Percentiles rank a stretch among this genome's conserved stretches.
These are phyloP conservation scores for Cyberlindnera veronae DNA, from an alignment of 805 yeast species.

Conservation along the genomic window DNA sequence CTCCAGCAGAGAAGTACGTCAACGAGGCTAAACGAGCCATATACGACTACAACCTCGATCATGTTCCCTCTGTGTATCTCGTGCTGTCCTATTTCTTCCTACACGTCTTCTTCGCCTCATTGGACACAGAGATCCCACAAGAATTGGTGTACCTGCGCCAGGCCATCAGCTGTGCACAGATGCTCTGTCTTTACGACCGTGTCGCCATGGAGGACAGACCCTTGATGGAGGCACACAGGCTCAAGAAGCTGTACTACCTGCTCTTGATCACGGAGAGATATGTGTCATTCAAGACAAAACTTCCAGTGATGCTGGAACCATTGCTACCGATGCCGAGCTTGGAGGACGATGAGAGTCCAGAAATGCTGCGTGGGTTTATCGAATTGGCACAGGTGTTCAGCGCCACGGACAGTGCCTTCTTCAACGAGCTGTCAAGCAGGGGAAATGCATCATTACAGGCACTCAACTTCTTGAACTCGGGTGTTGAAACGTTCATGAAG, in stretches of 20 bases:
- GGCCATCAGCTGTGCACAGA: conserved; percentile 22
- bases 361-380: conserved; percentile 21
- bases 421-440: conserved; percentile 13
- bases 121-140: conserved; percentile 5
- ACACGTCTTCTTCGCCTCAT: conserved; percentile 17
- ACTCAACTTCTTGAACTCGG: conserved; percentile 5
- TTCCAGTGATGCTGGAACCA: conserved; percentile 23
- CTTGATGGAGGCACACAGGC: conserved; percentile 18
- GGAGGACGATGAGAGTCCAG: conserved; percentile 26
- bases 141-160: conserved; percentile 22
- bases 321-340: conserved; percentile 19
- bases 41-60: conserved; percentile 14
- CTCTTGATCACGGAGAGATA: conserved; percentile 24
- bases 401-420: conserved; percentile 21
- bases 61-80: conserved; percentile 9
- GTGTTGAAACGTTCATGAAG: conserved; percentile 9
- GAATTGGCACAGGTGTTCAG: conserved; percentile 24
- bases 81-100: conserved; percentile 20
- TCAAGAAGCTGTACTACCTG: conserved; percentile 23
- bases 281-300: conserved; percentile 16
- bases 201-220: conserved; percentile 7
- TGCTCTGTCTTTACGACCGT: conserved; percentile 18
- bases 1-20: conserved; percentile 16
- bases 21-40: conserved; percentile 19
- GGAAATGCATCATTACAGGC: not conserved